Evolutionary conservation across 1,284 basidiomycete genomes (phyloP).

Genomic region (Chalciporus sp.): DNA sequence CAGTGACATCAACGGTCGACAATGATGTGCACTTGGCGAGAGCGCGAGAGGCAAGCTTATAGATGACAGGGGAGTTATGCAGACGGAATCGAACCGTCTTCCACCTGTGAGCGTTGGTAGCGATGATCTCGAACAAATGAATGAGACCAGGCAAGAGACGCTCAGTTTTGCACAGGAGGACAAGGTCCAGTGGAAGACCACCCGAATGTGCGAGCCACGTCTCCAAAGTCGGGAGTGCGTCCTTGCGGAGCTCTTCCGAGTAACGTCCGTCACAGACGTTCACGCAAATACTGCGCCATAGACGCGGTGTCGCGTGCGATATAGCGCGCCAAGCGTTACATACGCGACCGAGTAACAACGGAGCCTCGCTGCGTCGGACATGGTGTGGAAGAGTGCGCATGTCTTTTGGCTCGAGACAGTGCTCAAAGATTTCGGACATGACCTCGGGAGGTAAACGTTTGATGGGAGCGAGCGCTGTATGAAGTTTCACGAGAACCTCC

Average conservation of each 20-base stretch:
- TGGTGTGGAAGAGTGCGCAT: neutral
- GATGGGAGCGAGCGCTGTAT: slow-evolving; percentile 22
- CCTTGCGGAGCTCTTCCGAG: slow-evolving; percentile 22
- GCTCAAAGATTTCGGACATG: slow-evolving; percentile 30
- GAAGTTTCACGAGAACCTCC: slow-evolving; percentile 17
- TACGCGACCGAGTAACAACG: slow-evolving; percentile 29
- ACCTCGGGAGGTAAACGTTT: slow-evolving; percentile 30
- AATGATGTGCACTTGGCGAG: slow-evolving; percentile 20
- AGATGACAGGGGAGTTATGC: slow-evolving; percentile 21
- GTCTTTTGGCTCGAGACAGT: slow-evolving; percentile 12
- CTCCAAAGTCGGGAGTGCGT: slow-evolving; percentile 20
- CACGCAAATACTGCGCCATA: slow-evolving; percentile 24
- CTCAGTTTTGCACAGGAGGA: slow-evolving; percentile 25
- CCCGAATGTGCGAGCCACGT: slow-evolving; percentile 29
- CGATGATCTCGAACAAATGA: slow-evolving; percentile 22
- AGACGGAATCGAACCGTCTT: slow-evolving; percentile 23
- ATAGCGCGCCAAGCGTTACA: slow-evolving; percentile 26
- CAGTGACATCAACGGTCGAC: slow-evolving; percentile 24
- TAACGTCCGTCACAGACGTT: slow-evolving; percentile 28
- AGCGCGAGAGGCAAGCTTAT: slow-evolving; percentile 9
- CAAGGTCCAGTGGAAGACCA: slow-evolving; percentile 22
- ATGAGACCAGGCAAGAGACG: slow-evolving; percentile 24
- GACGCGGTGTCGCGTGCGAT: slow-evolving; percentile 19
- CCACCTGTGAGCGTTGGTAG: slow-evolving; percentile 22
- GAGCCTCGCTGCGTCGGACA: slow-evolving; percentile 12